Evolutionary conservation across 768 basidiomycete species (phyloP), one percentile per base, ranked within the genome.

Genomic region (Amanita polypyramis): DNA sequence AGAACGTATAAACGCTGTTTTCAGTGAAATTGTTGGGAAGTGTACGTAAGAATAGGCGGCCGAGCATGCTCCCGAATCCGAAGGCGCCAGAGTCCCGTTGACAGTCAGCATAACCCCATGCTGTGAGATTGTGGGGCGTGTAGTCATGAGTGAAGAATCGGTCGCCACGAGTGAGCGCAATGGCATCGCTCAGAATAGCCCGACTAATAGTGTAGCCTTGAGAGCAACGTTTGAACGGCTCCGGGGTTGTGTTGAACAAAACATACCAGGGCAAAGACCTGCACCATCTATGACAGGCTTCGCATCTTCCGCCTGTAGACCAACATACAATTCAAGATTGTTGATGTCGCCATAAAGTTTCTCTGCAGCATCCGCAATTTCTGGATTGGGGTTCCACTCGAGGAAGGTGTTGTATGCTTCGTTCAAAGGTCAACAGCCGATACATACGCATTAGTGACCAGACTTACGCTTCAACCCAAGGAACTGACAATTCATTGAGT

Each of bases 61-160:
- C 86, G 34, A 90, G 74, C 10, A 75, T 83, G 61, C 81, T 82
- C 17, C 87, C 87, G 54, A 83, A 85, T 21, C 86, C 86, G 50
- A 78, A 82, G 3, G 74, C 86, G 33, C 69, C 69, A 23, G 79
- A 66, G 55, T 89, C 79, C 49, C 86, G 78, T 54, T 87, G 83
- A 60, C 84, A 85, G 61, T 92, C 88, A 17, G 79, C 75, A 56
- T 85, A 88, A 32, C 88, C 88, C 88, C 88, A 91, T 3, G 84
- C 66, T 2, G 88, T 91, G 58, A 88, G 58, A 60, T 90, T 90
- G 66, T 67, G 76, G 1, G 88, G 82, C 0, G 89, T 91, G 60
- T 77, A 84, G 57, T 92, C 89, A 21, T 84, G 70, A 0, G 86
- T 91, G 65, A 77, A 87, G 70, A 79, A 84, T 45, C 88, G 73